A percentile compares a stretch with the other conserved stretches of the same genome.
These are phyloP conservation scores for Patellifolia procumbens DNA, from an alignment of 179 eudicot genomes.

Conservation along the genomic window DNA sequence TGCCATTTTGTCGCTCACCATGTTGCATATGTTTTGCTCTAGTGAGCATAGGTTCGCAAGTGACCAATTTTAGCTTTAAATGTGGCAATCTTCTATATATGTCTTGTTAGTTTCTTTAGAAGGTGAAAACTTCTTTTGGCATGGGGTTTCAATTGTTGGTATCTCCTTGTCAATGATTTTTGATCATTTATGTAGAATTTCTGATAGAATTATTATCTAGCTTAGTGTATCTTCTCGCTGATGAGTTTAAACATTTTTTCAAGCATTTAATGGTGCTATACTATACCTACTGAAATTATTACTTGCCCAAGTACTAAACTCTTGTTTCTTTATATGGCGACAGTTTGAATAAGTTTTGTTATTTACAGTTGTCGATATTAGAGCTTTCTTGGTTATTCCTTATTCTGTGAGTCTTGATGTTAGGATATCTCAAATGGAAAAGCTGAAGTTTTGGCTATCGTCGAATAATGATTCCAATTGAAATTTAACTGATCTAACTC, in stretches of 20 bases:
- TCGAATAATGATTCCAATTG: background rate
- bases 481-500: background rate
- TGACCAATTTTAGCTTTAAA: background rate
- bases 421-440: background rate
- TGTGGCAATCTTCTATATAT: constrained; percentile 2
- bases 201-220: background rate
- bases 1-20: background rate
- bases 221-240: background rate
- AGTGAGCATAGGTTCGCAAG: background rate
- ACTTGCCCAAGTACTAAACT: background rate
- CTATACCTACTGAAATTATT: background rate
- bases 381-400: background rate
- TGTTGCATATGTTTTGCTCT: constrained; percentile 1
- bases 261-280: background rate
- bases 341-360: background rate
- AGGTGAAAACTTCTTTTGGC: background rate
- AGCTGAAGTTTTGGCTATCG: background rate
- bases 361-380: background rate
- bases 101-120: background rate
- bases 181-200: background rate
- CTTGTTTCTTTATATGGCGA: background rate
- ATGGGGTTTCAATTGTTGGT: constrained; percentile 9
- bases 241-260: background rate
- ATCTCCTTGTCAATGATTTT: background rate
- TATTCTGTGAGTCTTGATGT: background rate